Conservation (phyloP, 2,329 filamentous ascomycete genomes). For the Paracamarosporium sp. region DNA sequence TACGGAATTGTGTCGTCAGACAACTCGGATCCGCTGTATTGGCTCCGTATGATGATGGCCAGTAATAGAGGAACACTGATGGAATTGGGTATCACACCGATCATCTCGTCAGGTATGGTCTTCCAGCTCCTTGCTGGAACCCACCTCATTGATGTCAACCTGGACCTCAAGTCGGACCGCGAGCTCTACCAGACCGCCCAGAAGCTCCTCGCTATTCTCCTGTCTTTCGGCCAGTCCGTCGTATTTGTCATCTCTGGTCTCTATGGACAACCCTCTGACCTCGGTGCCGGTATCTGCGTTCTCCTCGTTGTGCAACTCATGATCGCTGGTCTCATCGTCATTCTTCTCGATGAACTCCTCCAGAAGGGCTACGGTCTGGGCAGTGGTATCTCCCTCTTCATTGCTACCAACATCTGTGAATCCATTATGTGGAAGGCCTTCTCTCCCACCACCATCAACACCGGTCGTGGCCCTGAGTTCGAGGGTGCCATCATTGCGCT, state of each 20-base stretch:
- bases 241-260: constrained; percentile 95
- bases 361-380: constrained; percentile 99
- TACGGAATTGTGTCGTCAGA: constrained; percentile 98
- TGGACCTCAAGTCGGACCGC: constrained; percentile 99
- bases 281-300: constrained; percentile 97
- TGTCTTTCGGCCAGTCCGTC: constrained; percentile 96
- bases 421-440: constrained; percentile 99
- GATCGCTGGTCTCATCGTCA: constrained; percentile 96
- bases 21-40: constrained; percentile 98
- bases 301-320: constrained; percentile 98
- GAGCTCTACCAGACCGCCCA: constrained; percentile 99
- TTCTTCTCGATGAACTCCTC: constrained; percentile 97
- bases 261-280: constrained; percentile 94
- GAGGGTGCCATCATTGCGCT: constrained; percentile 98
- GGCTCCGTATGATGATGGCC: constrained; percentile 99
- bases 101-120: constrained; percentile 99
- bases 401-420: constrained; percentile 99
- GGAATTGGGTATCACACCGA: constrained; percentile 95
- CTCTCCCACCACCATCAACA: constrained; percentile 99
- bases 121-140: constrained; percentile 99
- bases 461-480: constrained; percentile 97
- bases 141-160: constrained; percentile 99
- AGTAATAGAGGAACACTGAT: constrained; percentile 97
- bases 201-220: constrained; percentile 89
- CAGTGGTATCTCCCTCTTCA: constrained; percentile 98